A percentile compares a stretch with the other conserved stretches of the same genome.
phyloP scores from a whole-genome alignment of 805 yeast genomes.

The Teunomyces atbi region DNA sequence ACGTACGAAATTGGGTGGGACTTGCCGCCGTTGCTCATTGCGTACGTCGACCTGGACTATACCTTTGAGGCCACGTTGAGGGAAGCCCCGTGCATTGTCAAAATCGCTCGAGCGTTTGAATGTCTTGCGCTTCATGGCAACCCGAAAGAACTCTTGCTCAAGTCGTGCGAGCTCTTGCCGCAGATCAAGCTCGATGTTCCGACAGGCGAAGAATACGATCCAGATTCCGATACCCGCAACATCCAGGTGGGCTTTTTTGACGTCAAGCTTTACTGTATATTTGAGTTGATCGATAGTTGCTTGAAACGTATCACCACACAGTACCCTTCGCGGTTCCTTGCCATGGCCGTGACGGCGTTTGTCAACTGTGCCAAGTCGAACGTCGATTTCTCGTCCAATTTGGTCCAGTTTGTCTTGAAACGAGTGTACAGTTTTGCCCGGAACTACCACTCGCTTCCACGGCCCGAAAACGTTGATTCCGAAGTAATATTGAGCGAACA shows the following conservation, averaged over 20 bases:
- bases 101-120: conserved; percentile 53
- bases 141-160: conserved; percentile 75
- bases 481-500: conserved; percentile 53
- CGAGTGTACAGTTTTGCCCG: conserved; percentile 61
- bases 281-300: conserved; percentile 62
- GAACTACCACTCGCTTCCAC: conserved; percentile 43
- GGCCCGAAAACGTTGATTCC: conserved; percentile 44
- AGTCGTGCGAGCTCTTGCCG: conserved; percentile 63
- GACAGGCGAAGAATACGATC: conserved; percentile 3
- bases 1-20: conserved; percentile 86
- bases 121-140: conserved; percentile 68
- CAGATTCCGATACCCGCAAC: conserved; percentile 5
- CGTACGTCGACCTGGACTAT: conserved; percentile 45
- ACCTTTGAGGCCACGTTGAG: conserved; percentile 29
- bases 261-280: conserved; percentile 60
- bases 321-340: conserved; percentile 77
- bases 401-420: conserved; percentile 42
- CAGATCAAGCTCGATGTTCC: conserved; percentile 8
- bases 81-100: conserved; percentile 37
- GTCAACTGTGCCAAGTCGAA: conserved; percentile 48
- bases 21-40: conserved; percentile 65
- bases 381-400: conserved; percentile 4
- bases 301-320: conserved; percentile 61
- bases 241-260: conserved; percentile 35
- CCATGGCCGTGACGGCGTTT: conserved; percentile 62